These are phyloP conservation scores for Fusarium newnesense DNA, from an alignment of 2,329 filamentous ascomycete species.

Conservation along the genomic window DNA sequence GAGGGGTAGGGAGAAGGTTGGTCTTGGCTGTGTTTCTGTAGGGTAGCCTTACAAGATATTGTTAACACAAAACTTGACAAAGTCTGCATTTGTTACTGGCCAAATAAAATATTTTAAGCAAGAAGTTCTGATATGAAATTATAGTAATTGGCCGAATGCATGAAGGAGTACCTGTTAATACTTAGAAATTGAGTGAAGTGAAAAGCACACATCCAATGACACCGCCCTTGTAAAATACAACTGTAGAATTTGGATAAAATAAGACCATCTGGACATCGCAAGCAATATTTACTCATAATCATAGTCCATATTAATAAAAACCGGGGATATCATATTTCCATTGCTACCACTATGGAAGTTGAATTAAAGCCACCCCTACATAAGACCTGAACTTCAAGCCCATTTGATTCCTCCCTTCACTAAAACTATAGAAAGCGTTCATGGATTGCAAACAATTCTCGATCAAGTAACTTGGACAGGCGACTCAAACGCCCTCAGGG, in stretches of 20 bases:
- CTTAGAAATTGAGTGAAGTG: no score
- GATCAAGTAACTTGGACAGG: fast-evolving
- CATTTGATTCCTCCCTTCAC: not conserved
- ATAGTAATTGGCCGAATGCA: fast-evolving
- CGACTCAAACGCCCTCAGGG: not conserved
- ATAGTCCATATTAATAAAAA: no score
- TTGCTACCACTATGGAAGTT: not conserved
- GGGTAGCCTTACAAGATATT: not conserved
- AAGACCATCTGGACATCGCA: not conserved
- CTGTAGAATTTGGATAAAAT: not conserved
- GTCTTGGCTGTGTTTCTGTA: not conserved
- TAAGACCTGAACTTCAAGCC: no score
- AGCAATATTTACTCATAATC: no score
- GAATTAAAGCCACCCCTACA: not conserved
- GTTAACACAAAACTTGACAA: not conserved
- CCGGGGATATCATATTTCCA: not conserved
- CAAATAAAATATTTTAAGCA: not conserved
- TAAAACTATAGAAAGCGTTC: not conserved
- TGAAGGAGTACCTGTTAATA: not conserved
- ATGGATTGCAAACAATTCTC: not conserved
- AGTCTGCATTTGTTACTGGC: not conserved
- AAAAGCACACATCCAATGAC: no score
- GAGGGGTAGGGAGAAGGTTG: not conserved
- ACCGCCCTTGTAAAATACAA: no score
- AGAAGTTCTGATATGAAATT: fast-evolving